Evolutionary conservation across 306 rosid species (phyloP).

Genomic region (Lupinus albus): DNA sequence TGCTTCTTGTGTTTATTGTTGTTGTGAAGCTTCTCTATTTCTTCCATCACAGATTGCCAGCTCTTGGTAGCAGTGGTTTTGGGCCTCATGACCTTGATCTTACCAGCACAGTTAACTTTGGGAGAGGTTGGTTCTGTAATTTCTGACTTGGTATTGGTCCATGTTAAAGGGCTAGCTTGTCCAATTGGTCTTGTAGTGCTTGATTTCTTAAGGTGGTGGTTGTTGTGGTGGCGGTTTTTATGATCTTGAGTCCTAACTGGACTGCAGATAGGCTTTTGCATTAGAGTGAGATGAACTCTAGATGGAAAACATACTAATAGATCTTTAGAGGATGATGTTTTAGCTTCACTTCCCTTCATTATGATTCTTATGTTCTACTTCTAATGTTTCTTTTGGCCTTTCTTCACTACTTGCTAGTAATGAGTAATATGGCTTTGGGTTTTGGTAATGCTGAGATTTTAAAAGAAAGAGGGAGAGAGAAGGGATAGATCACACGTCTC

Average conservation of each 20-base stretch:
- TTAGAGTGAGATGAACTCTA: conserved; percentile 65
- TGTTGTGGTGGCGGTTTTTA: conserved; percentile 51
- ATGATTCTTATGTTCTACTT: background rate
- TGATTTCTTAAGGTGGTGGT: conserved; percentile 44
- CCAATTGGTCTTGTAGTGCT: conserved; percentile 43
- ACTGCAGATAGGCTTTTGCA: conserved; percentile 87
- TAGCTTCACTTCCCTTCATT: conserved; percentile 63
- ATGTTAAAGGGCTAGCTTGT: conserved; percentile 67
- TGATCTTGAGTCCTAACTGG: conserved; percentile 67
- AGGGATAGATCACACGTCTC: no score
- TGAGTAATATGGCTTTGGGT: background rate
- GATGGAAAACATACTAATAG: conserved; percentile 89
- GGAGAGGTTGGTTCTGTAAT: conserved; percentile 85
- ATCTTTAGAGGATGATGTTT: conserved; percentile 69
- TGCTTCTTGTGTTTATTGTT: conserved; percentile 56
- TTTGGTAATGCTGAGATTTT: conserved; percentile 37
- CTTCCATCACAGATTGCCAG: conserved; percentile 97
- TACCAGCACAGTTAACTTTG: conserved; percentile 90
- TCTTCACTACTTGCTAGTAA: conserved; percentile 17
- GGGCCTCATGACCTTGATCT: conserved; percentile 77
- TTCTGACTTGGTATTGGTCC: conserved; percentile 76
- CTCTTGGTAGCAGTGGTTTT: conserved; percentile 56
- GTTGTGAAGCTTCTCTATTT: conserved; percentile 81
- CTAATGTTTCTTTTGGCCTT: background rate
- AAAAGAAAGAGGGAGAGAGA: conserved; percentile 50